Evolutionary conservation across 148 eudicot genomes (phyloP), one percentile per base, ranked within the genome.

Genomic region (Tetragonia tetragonoides): DNA sequence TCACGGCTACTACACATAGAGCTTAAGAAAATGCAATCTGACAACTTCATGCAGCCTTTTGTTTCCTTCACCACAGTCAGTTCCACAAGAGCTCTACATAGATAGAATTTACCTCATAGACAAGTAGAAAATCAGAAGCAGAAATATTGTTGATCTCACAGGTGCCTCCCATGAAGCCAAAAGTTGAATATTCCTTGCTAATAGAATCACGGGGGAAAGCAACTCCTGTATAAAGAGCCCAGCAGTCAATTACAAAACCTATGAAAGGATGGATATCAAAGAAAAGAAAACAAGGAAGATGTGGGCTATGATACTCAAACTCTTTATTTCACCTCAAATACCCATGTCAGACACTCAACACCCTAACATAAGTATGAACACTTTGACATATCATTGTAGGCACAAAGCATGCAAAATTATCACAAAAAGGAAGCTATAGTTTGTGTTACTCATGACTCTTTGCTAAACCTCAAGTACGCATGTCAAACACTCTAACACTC

Each of bases 101-200:
- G 57, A 65, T 41, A 40, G 41, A 60, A 63, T 59, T 53, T 89
- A 93, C 97, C 93, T 82, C 61, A 81, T 69, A 74, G 87, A 82
- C 49, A 79, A 66, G 76, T 88, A 93, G 90, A 89, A 76, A 59
- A 77, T 65, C 72, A 90, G 44, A 77, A 87, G 79, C 85, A 90
- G 42, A 88, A 90, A 89, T 46, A 83, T 39, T 28, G 87, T 64
- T 62, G 97, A 90, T 76, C 82, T 90, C 46, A 79, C 78, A 77
- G 97, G 97, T 54, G 89, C 87, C 80, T 87, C 86, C 97, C 97
- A 93, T 42, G 93, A 85, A 72, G 90, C 91, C 89, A 89, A 77
- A 66, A 39, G 51, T 70, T 87, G 85, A 78, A 93, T 79, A 77
- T 77, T 72, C 46, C 77, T 77, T 59, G 81, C 76, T 64, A 81